A percentile compares a stretch with the other conserved stretches of the same genome.
These are phyloP conservation scores for Kluyveromyces marxianus DNA, from an alignment of 1,139 yeast genomes.

Conservation along the genomic window DNA sequence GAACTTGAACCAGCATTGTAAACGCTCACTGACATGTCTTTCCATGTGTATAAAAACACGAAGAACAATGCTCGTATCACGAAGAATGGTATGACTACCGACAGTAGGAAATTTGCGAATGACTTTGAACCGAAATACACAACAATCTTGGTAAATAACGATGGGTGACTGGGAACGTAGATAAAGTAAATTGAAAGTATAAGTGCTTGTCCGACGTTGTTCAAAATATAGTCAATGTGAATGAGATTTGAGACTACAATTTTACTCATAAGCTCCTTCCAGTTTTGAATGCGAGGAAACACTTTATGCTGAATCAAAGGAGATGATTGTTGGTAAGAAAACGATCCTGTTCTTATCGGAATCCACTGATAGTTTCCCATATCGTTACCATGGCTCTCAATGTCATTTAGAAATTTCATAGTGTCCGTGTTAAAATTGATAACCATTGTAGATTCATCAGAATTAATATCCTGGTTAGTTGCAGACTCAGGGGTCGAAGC, in stretches of 20 bases:
- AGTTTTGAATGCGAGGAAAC: slow-evolving; percentile 1
- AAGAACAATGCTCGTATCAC: slow-evolving; percentile 17
- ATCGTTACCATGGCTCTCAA: slow-evolving; percentile 5
- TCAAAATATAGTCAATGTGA: slow-evolving; percentile 17
- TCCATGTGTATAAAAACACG: slow-evolving; percentile 19
- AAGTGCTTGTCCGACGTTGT: slow-evolving; percentile 25
- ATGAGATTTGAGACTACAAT: slow-evolving; percentile 11
- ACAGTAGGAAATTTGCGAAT: slow-evolving; percentile 16
- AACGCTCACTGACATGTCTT: slow-evolving; percentile 10
- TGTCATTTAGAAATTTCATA: slow-evolving; percentile 9
- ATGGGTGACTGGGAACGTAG: slow-evolving; percentile 27
- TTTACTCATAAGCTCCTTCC: slow-evolving; percentile 3
- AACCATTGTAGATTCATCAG: slow-evolving; percentile 8
- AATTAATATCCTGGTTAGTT: neutral
- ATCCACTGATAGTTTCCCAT: neutral
- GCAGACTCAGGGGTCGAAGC: neutral
- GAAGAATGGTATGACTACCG: slow-evolving; percentile 22
- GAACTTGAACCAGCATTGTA: too few relatives aligned
- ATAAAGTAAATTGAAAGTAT: slow-evolving; percentile 30
- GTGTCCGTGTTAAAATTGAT: slow-evolving; percentile 11
- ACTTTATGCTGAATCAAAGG: neutral
- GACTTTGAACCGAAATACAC: slow-evolving; percentile 26
- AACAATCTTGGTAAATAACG: slow-evolving; percentile 23
- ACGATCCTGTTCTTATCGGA: slow-evolving; percentile 1
- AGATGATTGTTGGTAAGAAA: slow-evolving; percentile 6